Base-by-base conservation (phyloP, 805 yeast species). In the Torulaspora indica region DNA sequence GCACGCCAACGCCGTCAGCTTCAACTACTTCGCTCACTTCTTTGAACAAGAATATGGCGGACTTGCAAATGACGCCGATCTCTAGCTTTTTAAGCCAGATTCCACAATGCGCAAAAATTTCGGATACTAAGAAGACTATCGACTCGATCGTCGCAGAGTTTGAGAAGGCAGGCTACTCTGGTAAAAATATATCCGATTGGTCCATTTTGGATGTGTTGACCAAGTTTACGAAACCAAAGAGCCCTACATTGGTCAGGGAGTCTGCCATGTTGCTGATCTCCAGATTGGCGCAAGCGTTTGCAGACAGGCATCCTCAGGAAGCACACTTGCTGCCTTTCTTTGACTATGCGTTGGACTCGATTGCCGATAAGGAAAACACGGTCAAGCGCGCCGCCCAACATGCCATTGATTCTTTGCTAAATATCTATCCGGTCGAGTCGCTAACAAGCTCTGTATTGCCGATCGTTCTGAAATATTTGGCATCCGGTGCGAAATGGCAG, bases 401-500 rank as follows among this genome's bases (percentile, higher is more conserved):
- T 35, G 82, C 95, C 8, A 69, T 79, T 34, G 93, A 85, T 57
- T 68, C 87, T 13, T 68, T 89, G 31, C 76, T 80, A 55, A 82
- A 81, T 7, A 68, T 78, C 50, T 84, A 76, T 70, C 89, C 95
- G 35, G 71, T 76, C 12, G 95, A 87, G 66, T 90, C 93, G 1
- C 73, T 82, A 43, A 80, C 89, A 1, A 72, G 88, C n/a, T 76
- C 78, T 12, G 73, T 90, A 28, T 62, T 91, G 38, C 78, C 82
- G 45, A 74, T 69, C 45, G 61, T 89, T 27, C 65, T 85, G 48
- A 64, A 56, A 4, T 89, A 85, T 63, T 75, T 91, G 55, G 79
- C 90, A 2, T 79, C 95, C 43, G 65, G 67, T 56, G 95, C 96
- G 36, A 91, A 90, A 68, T 90, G 96, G 95, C 93, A 87, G 66